Evolutionary conservation across 1,139 yeast genomes (phyloP), one percentile per base, ranked within the genome.

Genomic region (Pichia cactophila): DNA sequence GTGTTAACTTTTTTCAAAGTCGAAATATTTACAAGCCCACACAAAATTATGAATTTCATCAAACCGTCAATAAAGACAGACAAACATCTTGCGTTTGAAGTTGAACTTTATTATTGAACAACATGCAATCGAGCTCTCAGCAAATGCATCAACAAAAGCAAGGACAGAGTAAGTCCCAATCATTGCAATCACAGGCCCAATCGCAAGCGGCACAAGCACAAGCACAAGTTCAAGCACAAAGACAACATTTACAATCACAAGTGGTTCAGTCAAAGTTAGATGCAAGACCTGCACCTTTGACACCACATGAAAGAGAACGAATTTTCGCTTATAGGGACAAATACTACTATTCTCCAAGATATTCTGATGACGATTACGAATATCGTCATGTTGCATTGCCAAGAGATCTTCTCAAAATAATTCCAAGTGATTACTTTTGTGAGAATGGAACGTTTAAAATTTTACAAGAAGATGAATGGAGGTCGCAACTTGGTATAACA

Each of bases 351-450:
- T 88, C 97, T 33, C 95, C 95, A 49, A 70, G 84, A 67, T 78
- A 90, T 69, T 82, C 89, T 36, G 97, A 92, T 62, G 97, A 90
- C 63, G 77, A 83, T 47, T 86, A 79, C 63, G 98, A 92, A 69
- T 84, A 81, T 61, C 77, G 98, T 64, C 99, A 94, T 65, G 99
- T 94, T 46, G 92, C 92, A 80, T 77, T 94, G 53, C 99, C 99
- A 55, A 89, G 94, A 63, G 87, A 86, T 56, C 88, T 94, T 96
- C 77, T 94, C 52, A 90, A 90, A 66, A 90, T 83, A 45, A 88
- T 94, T 53, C 98, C 98, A n/a, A 82, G 84, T 50, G 98, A 94
- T 66, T 94, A 89, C 65, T 94, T 94, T 72, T 47, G 60, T 2
- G 96, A 90, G 54, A 87, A 96, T 4, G 97, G 97, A 7, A 92